phyloP scores from a whole-genome alignment of 176 grass and related monocot genomes.

The Eleusine indica region DNA sequence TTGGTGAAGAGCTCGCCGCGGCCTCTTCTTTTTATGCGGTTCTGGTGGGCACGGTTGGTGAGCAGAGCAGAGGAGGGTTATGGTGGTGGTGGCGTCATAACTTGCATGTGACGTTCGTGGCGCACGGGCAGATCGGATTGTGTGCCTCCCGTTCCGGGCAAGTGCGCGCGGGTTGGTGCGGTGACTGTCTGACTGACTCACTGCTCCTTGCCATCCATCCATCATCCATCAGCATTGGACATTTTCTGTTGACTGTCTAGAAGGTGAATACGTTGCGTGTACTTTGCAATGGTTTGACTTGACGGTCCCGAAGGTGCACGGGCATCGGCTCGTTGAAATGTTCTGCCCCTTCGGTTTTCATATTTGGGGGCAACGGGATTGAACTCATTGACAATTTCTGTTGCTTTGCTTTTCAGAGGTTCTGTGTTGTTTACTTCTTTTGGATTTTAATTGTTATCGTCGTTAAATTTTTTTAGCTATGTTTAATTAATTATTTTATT shows the following conservation, averaged over 20 bases:
- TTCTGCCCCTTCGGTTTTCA: not conserved
- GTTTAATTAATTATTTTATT: too few species aligned
- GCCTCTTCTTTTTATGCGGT: not conserved
- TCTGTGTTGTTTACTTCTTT: not conserved
- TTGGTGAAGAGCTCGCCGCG: not conserved
- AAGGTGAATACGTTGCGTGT: not conserved
- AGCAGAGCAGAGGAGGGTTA: not conserved
- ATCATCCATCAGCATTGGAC: not conserved
- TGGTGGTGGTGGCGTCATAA: not conserved
- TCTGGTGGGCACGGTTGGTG: slow-evolving; percentile 1
- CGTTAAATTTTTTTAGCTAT: too few species aligned
- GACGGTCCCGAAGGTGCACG: not conserved
- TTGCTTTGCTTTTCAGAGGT: too few species aligned
- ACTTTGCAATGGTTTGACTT: not conserved
- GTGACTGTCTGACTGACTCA: not conserved
- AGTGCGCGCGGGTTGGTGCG: slow-evolving; percentile 3
- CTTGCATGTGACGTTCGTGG: not conserved
- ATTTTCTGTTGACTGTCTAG: slow-evolving; percentile 4
- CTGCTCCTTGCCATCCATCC: not conserved
- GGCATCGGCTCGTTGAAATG: not conserved
- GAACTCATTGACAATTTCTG: too few species aligned
- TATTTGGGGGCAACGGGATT: not conserved
- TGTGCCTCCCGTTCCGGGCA: not conserved
- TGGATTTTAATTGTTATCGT: too few species aligned
- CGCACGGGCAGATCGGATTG: slow-evolving; percentile 4